phyloP scores from a whole-genome alignment of 1,139 yeast species.

The Yamadazyma dendronema region DNA sequence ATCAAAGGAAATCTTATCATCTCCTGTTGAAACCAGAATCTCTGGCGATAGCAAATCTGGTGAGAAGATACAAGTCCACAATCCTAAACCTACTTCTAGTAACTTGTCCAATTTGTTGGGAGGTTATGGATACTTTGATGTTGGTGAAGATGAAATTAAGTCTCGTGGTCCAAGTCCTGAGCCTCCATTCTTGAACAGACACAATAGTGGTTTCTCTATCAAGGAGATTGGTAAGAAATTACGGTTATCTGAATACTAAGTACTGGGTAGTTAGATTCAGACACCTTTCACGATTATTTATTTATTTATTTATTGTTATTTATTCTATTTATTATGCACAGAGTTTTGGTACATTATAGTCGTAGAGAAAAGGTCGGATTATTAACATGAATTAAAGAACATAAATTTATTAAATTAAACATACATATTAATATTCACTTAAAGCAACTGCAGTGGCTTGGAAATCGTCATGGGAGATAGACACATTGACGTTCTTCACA shows the following conservation, averaged over 20 bases:
- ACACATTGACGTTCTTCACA: conserved; percentile 71
- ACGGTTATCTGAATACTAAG: conserved; percentile 65
- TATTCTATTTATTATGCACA: conserved; percentile 4
- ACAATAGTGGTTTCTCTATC: conserved; percentile 47
- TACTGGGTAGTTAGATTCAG: conserved; percentile 4
- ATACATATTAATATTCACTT: conserved; percentile 53
- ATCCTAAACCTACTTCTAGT: conserved; percentile 17
- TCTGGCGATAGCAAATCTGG: conserved; percentile 1
- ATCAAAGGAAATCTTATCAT: conserved; percentile 13
- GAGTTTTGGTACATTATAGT: no score
- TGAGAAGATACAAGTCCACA: conserved; percentile 1
- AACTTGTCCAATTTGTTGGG: conserved; percentile 57
- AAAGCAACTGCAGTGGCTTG: conserved; percentile 98
- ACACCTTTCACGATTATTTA: no score
- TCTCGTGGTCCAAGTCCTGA: conserved; percentile 73
- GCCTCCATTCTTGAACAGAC: conserved; percentile 50
- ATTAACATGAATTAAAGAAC: no score
- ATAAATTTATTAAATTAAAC: background rate
- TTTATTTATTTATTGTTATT: conserved; percentile 9
- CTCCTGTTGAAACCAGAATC: conserved; percentile 16
- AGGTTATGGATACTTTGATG: conserved; percentile 77
- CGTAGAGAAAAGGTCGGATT: no score
- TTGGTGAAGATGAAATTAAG: conserved; percentile 68
- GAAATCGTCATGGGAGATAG: conserved; percentile 93
- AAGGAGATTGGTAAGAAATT: conserved; percentile 72